Percentiles rank a stretch among this genome's conserved stretches.
Evolutionary conservation across 2,329 filamentous ascomycete genomes (phyloP).

Genomic region (Alternaria arborescens): DNA sequence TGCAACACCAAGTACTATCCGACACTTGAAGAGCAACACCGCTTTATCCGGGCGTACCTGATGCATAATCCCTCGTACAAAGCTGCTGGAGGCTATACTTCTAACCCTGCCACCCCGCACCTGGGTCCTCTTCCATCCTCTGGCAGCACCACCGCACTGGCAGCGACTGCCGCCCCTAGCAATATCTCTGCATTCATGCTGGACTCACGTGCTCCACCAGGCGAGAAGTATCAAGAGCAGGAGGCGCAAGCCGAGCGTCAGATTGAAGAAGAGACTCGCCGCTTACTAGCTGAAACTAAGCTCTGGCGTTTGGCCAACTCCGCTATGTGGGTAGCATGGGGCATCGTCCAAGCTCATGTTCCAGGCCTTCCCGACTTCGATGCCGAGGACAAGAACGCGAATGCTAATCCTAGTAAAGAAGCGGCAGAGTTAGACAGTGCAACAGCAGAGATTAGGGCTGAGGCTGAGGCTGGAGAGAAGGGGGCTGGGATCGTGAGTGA

Average conservation of each 20-base stretch:
- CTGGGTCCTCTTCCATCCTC: conserved; percentile 42
- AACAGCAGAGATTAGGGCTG: conserved; percentile 29
- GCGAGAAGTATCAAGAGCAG: conserved; percentile 44
- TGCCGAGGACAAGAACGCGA: conserved; percentile 25
- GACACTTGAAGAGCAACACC: conserved; percentile 78
- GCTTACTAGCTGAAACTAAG: conserved; percentile 78
- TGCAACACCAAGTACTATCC: conserved; percentile 79
- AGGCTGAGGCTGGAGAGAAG: conserved; percentile 28
- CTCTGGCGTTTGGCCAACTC: conserved; percentile 90
- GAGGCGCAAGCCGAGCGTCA: conserved; percentile 65
- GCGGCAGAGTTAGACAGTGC: conserved; percentile 41
- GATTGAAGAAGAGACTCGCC: conserved; percentile 72
- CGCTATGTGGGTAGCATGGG: conserved; percentile 94
- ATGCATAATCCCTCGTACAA: conserved; percentile 77
- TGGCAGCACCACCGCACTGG: conserved; percentile 44
- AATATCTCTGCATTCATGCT: conserved; percentile 75
- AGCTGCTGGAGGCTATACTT: conserved; percentile 62
- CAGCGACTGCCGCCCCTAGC: conserved; percentile 45
- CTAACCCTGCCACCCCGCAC: conserved; percentile 52
- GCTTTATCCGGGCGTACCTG: conserved; percentile 87
- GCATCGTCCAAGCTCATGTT: conserved; percentile 91
- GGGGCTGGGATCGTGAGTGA: conserved; percentile 39
- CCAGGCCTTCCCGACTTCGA: conserved; percentile 70
- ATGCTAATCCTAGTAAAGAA: conserved; percentile 21
- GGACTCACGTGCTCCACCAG: conserved; percentile 62